These are phyloP conservation scores for Aspergillus coremiiformis DNA, from an alignment of 495 filamentous ascomycete genomes.

Conservation along the genomic window DNA sequence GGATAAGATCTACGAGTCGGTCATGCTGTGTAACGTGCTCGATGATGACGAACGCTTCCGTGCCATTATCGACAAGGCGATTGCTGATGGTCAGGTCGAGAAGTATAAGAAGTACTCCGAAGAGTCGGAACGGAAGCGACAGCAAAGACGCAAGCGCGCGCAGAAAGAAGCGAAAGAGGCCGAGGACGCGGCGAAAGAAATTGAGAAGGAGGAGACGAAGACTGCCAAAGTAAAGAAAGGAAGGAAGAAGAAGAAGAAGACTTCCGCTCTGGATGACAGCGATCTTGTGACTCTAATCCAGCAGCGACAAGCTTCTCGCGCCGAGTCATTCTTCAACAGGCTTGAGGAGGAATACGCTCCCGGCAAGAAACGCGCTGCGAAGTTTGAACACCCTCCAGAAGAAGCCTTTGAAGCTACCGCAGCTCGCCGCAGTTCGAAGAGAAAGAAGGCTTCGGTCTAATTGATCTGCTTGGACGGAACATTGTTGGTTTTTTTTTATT, in stretches of 20 bases:
- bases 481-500: conserved; percentile 1
- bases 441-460: conserved; percentile 41
- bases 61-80: conserved; percentile 71
- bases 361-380: conserved; percentile 22
- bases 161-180: conserved; percentile 64
- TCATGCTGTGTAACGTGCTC: conserved; percentile 78
- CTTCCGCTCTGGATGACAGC: conserved; percentile 24
- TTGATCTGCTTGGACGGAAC: conserved; percentile 14
- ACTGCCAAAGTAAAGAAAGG: conserved; percentile 18
- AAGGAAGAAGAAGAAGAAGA: conserved; percentile 25
- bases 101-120: conserved; percentile 59
- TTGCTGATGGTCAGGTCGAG: conserved; percentile 57
- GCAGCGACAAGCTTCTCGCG: conserved; percentile 43
- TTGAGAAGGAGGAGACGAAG: conserved; percentile 50
- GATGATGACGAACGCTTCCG: conserved; percentile 86
- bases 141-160: conserved; percentile 56
- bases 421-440: conserved; percentile 19
- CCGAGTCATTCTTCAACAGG: conserved; percentile 52
- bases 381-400: conserved; percentile 28
- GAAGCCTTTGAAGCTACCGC: conserved; percentile 25
- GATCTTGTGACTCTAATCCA: conserved; percentile 55
- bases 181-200: conserved; percentile 59
- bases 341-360: conserved; percentile 68
- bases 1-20: conserved; percentile 63
- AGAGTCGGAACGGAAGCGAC: conserved; percentile 58